phyloP scores from a whole-genome alignment of 2,329 filamentous ascomycete genomes.

The Proliferodiscus dingleyae region DNA sequence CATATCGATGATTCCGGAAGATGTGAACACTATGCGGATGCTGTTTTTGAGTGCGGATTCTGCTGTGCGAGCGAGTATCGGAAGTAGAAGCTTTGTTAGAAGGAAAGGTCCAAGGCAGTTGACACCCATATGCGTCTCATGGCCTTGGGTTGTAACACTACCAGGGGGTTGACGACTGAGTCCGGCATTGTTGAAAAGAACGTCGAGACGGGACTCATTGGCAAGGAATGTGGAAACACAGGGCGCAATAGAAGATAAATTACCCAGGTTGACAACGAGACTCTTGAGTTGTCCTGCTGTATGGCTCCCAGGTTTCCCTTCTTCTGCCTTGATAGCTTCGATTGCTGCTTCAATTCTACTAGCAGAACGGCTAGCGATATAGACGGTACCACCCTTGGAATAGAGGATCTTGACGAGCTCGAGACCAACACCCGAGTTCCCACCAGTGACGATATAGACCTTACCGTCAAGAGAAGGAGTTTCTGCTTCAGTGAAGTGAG shows the following conservation, averaged over 20 bases:
- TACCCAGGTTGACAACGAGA: constrained; percentile 35
- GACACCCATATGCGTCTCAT: constrained; percentile 31
- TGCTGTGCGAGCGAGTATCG: constrained; percentile 17
- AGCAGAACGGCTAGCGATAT: constrained; percentile 37
- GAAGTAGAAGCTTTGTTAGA: constrained; percentile 31
- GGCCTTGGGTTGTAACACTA: constrained; percentile 29
- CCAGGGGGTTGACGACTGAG: constrained; percentile 30
- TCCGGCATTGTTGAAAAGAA: constrained; percentile 37
- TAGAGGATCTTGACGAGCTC: constrained; percentile 37
- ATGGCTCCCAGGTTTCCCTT: too few relatives aligned
- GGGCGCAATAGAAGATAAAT: constrained; percentile 34
- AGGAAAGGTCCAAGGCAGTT: constrained; percentile 32
- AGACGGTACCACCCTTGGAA: constrained; percentile 37
- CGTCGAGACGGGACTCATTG: constrained; percentile 34
- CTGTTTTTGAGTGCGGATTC: not conserved
- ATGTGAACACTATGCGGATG: constrained; percentile 27
- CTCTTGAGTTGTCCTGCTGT: too few relatives aligned
- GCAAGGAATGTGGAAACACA: constrained; percentile 32
- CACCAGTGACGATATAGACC: constrained; percentile 38
- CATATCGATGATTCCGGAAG: constrained; percentile 24
- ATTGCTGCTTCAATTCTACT: constrained; percentile 29
- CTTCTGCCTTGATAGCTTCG: constrained; percentile 37
- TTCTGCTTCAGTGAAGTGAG: too few relatives aligned
- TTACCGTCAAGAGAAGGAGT: too few relatives aligned
- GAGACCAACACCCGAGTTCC: constrained; percentile 31